These are phyloP conservation scores for Xylariales sp. DNA, from an alignment of 2,329 filamentous ascomycete species.

Conservation along the genomic window DNA sequence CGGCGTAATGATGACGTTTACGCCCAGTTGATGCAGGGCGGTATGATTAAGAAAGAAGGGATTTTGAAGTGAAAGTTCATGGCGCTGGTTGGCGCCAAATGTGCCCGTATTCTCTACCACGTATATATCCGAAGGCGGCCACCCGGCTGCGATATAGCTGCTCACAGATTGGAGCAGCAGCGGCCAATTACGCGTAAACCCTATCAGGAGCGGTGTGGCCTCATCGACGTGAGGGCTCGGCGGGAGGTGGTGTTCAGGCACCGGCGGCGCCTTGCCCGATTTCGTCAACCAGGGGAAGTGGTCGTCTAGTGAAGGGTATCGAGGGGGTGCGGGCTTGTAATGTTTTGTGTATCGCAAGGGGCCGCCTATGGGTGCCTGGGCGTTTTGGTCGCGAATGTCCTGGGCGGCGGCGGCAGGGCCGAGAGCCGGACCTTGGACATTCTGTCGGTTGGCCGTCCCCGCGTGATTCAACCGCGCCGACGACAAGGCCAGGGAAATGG, in stretches of 20 bases:
- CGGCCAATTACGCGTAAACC: constrained; percentile 65
- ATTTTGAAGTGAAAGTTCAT: constrained; percentile 60
- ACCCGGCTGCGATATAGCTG: constrained; percentile 65
- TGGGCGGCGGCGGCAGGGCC: constrained; percentile 39
- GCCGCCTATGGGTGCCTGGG: constrained; percentile 38
- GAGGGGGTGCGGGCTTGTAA: constrained; percentile 50
- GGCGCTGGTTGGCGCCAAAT: constrained; percentile 60
- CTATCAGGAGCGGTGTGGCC: constrained; percentile 58
- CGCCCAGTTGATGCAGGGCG: constrained; percentile 59
- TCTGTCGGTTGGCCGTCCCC: constrained; percentile 24
- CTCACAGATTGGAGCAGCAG: constrained; percentile 64
- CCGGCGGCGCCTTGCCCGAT: constrained; percentile 46
- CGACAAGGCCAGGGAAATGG: constrained; percentile 40
- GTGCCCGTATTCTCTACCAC: constrained; percentile 67
- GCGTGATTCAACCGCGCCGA: constrained; percentile 29
- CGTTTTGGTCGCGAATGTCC: constrained; percentile 40
- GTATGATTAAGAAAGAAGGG: constrained; percentile 66
- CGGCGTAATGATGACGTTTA: constrained; percentile 61
- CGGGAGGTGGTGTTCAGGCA: constrained; percentile 50
- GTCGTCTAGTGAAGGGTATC: constrained; percentile 50
- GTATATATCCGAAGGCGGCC: constrained; percentile 64
- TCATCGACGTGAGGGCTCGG: constrained; percentile 51
- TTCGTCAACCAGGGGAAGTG: constrained; percentile 54
- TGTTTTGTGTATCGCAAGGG: constrained; percentile 43
- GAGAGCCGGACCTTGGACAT: constrained; percentile 12